Percentiles rank a stretch among this genome's conserved stretches.
These are phyloP conservation scores for Phytophthora pini DNA, from an alignment of 352 stramenopile genomes.

Conservation along the genomic window DNA sequence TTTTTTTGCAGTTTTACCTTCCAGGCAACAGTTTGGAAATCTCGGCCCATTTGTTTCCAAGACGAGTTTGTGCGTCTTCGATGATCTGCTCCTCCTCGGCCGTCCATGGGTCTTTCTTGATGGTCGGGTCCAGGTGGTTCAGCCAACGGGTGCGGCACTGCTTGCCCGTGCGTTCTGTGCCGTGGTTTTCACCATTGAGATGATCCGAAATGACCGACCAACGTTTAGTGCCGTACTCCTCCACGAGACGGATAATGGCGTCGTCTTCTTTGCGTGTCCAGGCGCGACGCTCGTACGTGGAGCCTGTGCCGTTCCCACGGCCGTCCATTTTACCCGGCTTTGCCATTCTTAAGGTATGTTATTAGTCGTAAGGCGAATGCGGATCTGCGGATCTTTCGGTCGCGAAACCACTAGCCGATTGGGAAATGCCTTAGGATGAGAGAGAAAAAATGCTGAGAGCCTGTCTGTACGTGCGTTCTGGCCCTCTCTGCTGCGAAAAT, in stretches of 20 bases:
- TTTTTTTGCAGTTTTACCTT: constrained; percentile 42
- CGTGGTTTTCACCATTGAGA: constrained; percentile 85
- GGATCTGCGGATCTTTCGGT: constrained; percentile 44
- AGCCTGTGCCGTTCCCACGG: constrained; percentile 37
- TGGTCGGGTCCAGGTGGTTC: constrained; percentile 86
- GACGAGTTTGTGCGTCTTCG: constrained; percentile 86
- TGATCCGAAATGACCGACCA: constrained; percentile 90
- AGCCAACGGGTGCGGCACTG: constrained; percentile 86
- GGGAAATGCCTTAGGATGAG: constrained; percentile 7
- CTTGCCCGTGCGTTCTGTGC: constrained; percentile 85
- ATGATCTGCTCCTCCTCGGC: constrained; percentile 92
- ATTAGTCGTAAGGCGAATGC: constrained; percentile 12
- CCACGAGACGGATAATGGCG: constrained; percentile 83
- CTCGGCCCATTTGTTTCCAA: constrained; percentile 98
- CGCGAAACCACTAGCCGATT: constrained; percentile 28
- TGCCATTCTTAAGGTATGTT: constrained; percentile 42
- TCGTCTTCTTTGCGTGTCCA: constrained; percentile 90
- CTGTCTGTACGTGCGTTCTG: constrained; percentile 23
- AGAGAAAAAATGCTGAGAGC: not conserved
- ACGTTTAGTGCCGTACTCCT: constrained; percentile 88
- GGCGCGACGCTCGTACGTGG: constrained; percentile 82
- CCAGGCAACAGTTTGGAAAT: constrained; percentile 97
- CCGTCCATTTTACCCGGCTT: constrained; percentile 68
- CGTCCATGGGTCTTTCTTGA: constrained; percentile 90
- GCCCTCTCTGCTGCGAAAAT: constrained; percentile 29